These are phyloP conservation scores for Thraustochytrium sp. DNA, from an alignment of 352 stramenopile species.

Conservation along the genomic window DNA sequence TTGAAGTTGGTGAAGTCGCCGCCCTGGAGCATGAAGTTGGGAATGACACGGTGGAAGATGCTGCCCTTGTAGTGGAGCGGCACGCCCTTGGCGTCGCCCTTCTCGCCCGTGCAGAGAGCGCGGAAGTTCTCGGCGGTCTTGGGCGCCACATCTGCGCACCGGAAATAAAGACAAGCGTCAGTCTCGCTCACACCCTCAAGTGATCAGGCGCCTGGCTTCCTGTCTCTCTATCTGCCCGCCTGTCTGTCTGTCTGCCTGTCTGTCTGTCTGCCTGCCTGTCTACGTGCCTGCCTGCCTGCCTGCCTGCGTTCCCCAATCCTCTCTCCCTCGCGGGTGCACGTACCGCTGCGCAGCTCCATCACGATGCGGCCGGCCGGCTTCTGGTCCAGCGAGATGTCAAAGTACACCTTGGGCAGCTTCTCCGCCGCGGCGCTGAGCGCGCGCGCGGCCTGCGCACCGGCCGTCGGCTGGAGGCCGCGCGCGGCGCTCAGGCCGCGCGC, in stretches of 20 bases:
- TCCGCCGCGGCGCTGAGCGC: slow-evolving; percentile 3
- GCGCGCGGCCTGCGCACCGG: neutral
- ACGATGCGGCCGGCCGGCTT: neutral
- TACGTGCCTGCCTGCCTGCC: too few relatives aligned
- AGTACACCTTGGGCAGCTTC: slow-evolving; percentile 42
- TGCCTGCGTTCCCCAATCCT: too few relatives aligned
- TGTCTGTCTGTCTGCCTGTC: too few relatives aligned
- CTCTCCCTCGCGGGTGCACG: neutral
- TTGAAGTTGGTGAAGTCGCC: slow-evolving; percentile 60
- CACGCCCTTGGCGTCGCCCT: slow-evolving; percentile 48
- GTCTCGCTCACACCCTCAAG: too few relatives aligned
- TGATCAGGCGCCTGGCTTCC: too few relatives aligned
- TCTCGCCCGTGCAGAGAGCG: slow-evolving; percentile 58
- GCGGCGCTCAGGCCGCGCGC: neutral
- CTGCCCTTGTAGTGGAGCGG: slow-evolving; percentile 55
- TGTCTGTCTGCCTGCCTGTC: too few relatives aligned
- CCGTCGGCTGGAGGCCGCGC: too few relatives aligned
- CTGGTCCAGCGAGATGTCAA: slow-evolving; percentile 42
- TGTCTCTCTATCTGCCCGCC: too few relatives aligned
- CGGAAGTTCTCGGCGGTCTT: slow-evolving; percentile 56
- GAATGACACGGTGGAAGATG: slow-evolving; percentile 72
- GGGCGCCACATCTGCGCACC: slow-evolving; percentile 42
- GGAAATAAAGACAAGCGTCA: too few relatives aligned
- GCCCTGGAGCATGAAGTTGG: slow-evolving; percentile 68
- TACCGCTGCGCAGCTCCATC: slow-evolving; percentile 33